Evolutionary conservation across 257 asterid genomes (phyloP).

Genomic region (Capsicum chinense): DNA sequence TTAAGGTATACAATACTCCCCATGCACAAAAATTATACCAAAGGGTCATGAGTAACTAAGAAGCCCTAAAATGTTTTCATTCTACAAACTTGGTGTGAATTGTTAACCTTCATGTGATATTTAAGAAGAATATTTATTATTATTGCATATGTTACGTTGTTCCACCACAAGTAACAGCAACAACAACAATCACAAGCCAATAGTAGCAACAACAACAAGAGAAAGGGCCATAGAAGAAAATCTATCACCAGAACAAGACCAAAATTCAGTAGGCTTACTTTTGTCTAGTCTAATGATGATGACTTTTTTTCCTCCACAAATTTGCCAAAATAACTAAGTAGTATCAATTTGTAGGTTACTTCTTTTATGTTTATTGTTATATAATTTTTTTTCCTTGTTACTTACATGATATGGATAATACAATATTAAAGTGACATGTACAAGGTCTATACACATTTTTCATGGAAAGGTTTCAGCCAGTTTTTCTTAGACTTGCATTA

Average conservation of each 20-base stretch:
- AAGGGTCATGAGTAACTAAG: background rate
- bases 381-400: background rate
- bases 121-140: background rate
- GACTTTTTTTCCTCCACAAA: no score
- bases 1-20: background rate
- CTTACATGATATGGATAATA: constrained; percentile 32
- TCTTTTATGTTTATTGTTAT: constrained; percentile 14
- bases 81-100: background rate
- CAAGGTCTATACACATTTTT: constrained; percentile 26
- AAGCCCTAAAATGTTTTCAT: background rate
- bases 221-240: constrained; percentile 39
- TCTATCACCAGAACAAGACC: no score
- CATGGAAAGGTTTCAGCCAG: constrained; percentile 27
- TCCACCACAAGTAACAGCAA: background rate
- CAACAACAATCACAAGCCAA: background rate
- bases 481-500: background rate
- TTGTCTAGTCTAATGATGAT: no score
- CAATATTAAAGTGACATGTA: constrained; percentile 24
- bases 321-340: background rate
- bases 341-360: background rate
- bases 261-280: no score
- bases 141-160: background rate
- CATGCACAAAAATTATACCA: background rate
- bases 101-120: background rate
- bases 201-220: constrained; percentile 33